Conservation (phyloP, 331 rosid species). For the Telfairia occidentalis region DNA sequence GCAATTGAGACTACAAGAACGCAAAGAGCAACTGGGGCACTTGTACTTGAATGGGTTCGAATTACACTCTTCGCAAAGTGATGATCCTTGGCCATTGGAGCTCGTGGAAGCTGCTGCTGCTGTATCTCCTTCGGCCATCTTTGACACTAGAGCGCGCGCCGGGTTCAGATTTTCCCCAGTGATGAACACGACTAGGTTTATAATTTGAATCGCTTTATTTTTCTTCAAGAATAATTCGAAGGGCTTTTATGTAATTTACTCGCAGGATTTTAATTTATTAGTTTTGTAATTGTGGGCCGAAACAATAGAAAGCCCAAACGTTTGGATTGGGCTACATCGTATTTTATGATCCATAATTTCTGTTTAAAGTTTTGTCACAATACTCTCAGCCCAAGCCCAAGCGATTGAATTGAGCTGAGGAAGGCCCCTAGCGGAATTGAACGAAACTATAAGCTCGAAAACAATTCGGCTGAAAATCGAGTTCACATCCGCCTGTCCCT, state of each 20-base stretch:
- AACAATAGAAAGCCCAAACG: background rate
- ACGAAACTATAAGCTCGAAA: background rate
- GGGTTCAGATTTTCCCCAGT: background rate
- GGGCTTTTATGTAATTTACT: background rate
- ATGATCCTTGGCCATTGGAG: constrained; percentile 2
- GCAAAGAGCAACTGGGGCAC: constrained; percentile 77
- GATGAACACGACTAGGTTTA: constrained; percentile 18
- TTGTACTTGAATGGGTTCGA: constrained; percentile 49
- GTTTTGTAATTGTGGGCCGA: background rate
- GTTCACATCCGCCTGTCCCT: constrained; percentile 2
- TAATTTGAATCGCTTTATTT: background rate
- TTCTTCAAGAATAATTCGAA: no score
- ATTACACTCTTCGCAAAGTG: constrained; percentile 60
- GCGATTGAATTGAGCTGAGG: background rate
- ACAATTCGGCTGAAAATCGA: background rate
- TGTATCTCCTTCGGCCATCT: constrained; percentile 18
- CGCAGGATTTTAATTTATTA: background rate
- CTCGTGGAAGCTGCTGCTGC: constrained; percentile 6
- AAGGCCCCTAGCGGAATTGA: background rate
- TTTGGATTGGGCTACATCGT: background rate
- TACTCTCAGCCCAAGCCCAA: background rate
- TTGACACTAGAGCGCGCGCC: background rate
- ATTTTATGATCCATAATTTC: no score
- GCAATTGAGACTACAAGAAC: constrained; percentile 69
- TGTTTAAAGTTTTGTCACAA: no score